phyloP scores from a whole-genome alignment of 129 eudicot species.

The Escallonia herrerae region DNA sequence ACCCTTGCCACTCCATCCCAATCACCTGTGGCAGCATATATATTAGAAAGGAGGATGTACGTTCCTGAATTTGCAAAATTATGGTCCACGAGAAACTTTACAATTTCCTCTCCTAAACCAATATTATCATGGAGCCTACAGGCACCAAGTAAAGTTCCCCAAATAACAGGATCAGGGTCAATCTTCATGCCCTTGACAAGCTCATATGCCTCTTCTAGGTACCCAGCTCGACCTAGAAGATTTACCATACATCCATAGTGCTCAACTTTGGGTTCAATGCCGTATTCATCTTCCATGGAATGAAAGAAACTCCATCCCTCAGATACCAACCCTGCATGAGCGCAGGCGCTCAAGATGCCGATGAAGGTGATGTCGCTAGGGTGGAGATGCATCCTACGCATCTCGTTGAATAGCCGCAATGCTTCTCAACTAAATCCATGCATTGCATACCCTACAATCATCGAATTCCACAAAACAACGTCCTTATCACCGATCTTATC shows the following conservation, averaged over 20 bases:
- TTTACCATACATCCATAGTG: conserved; percentile 91
- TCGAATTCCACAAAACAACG: conserved; percentile 57
- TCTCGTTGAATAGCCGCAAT: conserved; percentile 36
- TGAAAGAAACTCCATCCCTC: conserved; percentile 44
- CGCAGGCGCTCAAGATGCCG: conserved; percentile 68
- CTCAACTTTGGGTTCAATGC: conserved; percentile 50
- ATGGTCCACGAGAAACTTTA: conserved; percentile 23
- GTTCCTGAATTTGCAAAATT: conserved; percentile 56
- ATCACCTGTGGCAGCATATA: conserved; percentile 48
- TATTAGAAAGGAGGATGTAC: conserved; percentile 60
- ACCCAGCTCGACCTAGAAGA: conserved; percentile 83
- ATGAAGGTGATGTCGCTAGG: conserved; percentile 69
- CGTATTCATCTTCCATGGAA: conserved; percentile 40
- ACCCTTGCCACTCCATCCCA: conserved; percentile 68
- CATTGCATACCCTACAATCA: conserved; percentile 73
- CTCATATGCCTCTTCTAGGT: conserved; percentile 58
- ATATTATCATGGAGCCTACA: conserved; percentile 62
- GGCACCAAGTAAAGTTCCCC: conserved; percentile 75
- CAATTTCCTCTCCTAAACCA: conserved; percentile 53
- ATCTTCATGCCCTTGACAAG: conserved; percentile 41
- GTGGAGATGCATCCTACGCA: conserved; percentile 22
- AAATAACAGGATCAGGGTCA: conserved; percentile 52
- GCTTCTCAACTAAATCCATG: conserved; percentile 62
- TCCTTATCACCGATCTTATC: conserved; percentile 50
- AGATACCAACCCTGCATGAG: conserved; percentile 71